A percentile compares a stretch with the other conserved stretches of the same genome.
These are phyloP conservation scores for Globisporangium sylvaticum DNA, from an alignment of 352 stramenopile species.

Conservation along the genomic window DNA sequence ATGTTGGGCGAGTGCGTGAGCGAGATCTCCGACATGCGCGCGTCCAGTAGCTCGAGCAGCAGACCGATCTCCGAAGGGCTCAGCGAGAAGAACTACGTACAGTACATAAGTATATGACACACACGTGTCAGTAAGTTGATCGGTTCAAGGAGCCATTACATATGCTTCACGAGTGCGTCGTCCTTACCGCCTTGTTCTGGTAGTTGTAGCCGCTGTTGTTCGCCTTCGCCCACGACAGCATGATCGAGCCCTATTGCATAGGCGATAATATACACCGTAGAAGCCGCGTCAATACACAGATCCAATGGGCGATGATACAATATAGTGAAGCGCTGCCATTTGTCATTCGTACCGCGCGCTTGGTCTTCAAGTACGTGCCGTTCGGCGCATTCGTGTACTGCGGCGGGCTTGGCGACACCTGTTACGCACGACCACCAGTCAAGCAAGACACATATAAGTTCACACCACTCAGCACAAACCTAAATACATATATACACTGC, in stretches of 20 bases:
- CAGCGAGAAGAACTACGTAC: conserved; percentile 69
- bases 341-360: conserved; percentile 48
- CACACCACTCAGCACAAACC: background rate
- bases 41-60: conserved; percentile 74
- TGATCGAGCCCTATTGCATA: conserved; percentile 76
- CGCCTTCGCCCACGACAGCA: conserved; percentile 79
- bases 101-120: background rate
- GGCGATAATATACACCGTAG: too few relatives aligned
- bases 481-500: background rate
- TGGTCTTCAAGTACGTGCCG: conserved; percentile 79
- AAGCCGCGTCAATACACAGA: background rate
- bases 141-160: too few relatives aligned
- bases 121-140: too few relatives aligned
- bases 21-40: conserved; percentile 54
- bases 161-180: background rate
- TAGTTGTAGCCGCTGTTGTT: conserved; percentile 73
- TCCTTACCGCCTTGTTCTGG: conserved; percentile 71
- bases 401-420: conserved; percentile 56
- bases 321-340: background rate
- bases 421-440: background rate
- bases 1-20: conserved; percentile 78
- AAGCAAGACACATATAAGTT: background rate
- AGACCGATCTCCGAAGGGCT: conserved; percentile 74
- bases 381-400: conserved; percentile 49
- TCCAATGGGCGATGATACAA: background rate